These are phyloP conservation scores for Nakazawaea anatomiae DNA, from an alignment of 805 yeast species.

Conservation along the genomic window DNA sequence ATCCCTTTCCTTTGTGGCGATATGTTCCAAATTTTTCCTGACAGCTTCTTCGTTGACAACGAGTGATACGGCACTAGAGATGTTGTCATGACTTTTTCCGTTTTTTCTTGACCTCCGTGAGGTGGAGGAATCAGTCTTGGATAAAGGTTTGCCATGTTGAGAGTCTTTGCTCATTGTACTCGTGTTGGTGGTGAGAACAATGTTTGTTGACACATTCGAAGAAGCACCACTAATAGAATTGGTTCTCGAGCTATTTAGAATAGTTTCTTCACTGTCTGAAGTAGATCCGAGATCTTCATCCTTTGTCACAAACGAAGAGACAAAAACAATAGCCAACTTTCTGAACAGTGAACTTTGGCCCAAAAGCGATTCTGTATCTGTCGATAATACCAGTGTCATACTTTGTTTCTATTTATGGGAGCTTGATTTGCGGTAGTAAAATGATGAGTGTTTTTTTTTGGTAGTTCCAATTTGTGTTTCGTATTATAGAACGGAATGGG, in stretches of 20 bases:
- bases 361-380: not conserved
- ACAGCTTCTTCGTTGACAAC: not conserved
- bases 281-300: not conserved
- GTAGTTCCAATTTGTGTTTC: no score
- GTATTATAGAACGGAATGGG: no score
- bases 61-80: not conserved
- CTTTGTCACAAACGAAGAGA: not conserved
- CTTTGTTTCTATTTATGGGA: not conserved
- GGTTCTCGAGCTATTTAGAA: not conserved
- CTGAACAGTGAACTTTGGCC: not conserved
- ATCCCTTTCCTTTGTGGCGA: not conserved
- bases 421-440: not conserved
- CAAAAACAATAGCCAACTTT: constrained; percentile 1
- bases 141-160: no score
- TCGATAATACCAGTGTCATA: not conserved
- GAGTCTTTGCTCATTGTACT: not conserved
- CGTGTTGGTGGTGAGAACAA: not conserved
- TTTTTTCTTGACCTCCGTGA: not conserved
- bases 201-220: no score
- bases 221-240: not conserved
- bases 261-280: not conserved
- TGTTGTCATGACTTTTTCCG: not conserved
- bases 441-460: no score
- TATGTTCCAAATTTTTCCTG: not conserved
- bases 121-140: not conserved